These are phyloP conservation scores for Protomyces inundatus DNA, from an alignment of 1,139 yeast species.

Conservation along the genomic window DNA sequence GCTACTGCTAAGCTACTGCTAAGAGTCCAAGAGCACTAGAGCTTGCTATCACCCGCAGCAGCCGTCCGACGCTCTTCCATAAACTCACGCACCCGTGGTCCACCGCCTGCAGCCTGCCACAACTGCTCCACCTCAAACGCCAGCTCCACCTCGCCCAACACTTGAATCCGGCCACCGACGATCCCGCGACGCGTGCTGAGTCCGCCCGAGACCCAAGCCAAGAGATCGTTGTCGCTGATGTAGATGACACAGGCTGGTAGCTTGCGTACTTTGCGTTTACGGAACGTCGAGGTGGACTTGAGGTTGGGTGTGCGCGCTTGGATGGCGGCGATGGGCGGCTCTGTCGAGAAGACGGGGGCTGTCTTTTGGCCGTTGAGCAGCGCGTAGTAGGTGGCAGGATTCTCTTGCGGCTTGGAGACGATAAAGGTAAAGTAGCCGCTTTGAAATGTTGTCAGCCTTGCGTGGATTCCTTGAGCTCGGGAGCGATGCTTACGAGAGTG, in stretches of 20 bases:
- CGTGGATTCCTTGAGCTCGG: too few species aligned
- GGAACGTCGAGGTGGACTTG: background rate
- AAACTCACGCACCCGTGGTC: background rate
- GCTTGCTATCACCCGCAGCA: background rate
- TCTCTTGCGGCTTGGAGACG: background rate
- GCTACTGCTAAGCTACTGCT: too few species aligned
- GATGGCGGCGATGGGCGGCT: background rate
- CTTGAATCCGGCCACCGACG: background rate
- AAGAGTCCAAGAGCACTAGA: too few species aligned
- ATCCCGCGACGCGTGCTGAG: background rate
- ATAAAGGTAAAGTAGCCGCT: background rate
- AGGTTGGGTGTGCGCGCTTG: background rate
- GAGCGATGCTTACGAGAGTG: background rate
- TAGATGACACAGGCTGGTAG: background rate
- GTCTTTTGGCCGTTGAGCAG: background rate
- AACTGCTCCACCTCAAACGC: background rate
- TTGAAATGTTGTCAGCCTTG: background rate
- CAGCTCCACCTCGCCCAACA: background rate
- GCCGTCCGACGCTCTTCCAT: background rate
- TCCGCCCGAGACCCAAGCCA: background rate
- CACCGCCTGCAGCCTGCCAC: background rate
- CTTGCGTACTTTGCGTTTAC: background rate
- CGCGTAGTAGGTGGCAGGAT: background rate
- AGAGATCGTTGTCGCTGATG: background rate
- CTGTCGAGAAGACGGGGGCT: background rate